phyloP scores from a whole-genome alignment of 495 filamentous ascomycete genomes.

The Aspergillus haitiensis region DNA sequence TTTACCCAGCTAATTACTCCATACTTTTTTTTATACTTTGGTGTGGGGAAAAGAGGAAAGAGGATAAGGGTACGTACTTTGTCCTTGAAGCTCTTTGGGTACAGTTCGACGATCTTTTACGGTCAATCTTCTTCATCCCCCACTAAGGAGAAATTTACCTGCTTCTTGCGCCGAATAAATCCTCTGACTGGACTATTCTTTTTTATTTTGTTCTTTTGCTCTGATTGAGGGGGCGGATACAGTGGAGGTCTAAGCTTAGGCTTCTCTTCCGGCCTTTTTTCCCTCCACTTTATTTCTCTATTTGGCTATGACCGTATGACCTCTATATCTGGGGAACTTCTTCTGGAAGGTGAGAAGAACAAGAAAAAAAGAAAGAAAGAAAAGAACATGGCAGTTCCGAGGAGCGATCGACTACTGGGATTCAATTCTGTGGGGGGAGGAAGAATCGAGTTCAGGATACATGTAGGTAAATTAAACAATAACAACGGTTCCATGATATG shows the following conservation, averaged over 20 bases:
- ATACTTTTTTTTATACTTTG: slow-evolving; percentile 4
- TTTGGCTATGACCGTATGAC: not conserved
- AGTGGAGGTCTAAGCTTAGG: not conserved
- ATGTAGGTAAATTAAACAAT: too few species aligned
- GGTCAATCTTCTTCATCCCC: not conserved
- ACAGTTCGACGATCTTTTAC: slow-evolving; percentile 3
- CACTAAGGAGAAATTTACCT: not conserved
- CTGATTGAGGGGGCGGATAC: not conserved
- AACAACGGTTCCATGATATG: too few species aligned
- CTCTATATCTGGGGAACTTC: not conserved
- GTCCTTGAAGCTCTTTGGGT: not conserved
- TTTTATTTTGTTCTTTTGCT: not conserved
- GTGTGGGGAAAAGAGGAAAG: not conserved
- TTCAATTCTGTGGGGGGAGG: not conserved
- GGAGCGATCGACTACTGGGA: not conserved
- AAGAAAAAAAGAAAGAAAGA: not conserved
- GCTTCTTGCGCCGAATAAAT: not conserved
- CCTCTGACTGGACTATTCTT: not conserved
- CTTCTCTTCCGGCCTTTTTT: not conserved
- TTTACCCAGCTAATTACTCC: not conserved
- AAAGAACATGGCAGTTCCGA: not conserved
- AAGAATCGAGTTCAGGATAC: too few species aligned
- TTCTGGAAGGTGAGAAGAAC: slow-evolving; percentile 5
- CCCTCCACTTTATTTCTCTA: not conserved
- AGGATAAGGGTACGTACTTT: not conserved